Evolutionary conservation across 768 basidiomycete species (phyloP).

Genomic region (Trametes sanguinea): DNA sequence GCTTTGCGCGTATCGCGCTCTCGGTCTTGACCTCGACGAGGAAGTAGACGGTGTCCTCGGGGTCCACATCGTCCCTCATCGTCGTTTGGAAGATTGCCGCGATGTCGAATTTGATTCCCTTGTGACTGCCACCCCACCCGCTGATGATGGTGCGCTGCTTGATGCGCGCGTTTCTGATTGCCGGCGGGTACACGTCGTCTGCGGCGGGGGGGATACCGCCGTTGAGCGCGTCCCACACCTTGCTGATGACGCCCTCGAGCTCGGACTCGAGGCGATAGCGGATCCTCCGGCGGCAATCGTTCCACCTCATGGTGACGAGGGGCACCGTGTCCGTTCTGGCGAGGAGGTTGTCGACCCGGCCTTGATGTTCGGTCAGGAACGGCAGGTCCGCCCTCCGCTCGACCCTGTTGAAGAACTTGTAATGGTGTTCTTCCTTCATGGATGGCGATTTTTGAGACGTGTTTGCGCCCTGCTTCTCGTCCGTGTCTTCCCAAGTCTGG

Average conservation of each 20-base stretch:
- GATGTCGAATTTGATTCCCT: background rate
- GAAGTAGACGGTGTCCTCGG: background rate
- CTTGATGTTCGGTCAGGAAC: no score
- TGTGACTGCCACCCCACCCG: background rate
- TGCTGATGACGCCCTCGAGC: background rate
- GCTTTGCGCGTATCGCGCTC: background rate
- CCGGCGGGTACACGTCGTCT: background rate
- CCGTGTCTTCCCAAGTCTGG: no score
- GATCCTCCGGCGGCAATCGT: no score
- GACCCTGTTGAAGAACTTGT: no score
- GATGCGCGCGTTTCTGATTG: background rate
- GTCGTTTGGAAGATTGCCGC: background rate
- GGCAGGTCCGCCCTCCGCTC: no score
- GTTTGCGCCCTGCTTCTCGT: no score
- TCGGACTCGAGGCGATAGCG: background rate
- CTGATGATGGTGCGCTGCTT: background rate
- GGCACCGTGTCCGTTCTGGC: no score
- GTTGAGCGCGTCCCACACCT: background rate
- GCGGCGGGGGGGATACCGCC: background rate
- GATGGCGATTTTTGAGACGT: no score
- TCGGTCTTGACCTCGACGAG: constrained; percentile 1
- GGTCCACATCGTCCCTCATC: background rate
- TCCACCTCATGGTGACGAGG: no score
- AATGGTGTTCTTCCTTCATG: no score
- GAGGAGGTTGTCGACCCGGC: no score